Evolutionary conservation across 352 stramenopile genomes (phyloP), one percentile per base, ranked within the genome.

Genomic region (Phytophthora aleatoria): DNA sequence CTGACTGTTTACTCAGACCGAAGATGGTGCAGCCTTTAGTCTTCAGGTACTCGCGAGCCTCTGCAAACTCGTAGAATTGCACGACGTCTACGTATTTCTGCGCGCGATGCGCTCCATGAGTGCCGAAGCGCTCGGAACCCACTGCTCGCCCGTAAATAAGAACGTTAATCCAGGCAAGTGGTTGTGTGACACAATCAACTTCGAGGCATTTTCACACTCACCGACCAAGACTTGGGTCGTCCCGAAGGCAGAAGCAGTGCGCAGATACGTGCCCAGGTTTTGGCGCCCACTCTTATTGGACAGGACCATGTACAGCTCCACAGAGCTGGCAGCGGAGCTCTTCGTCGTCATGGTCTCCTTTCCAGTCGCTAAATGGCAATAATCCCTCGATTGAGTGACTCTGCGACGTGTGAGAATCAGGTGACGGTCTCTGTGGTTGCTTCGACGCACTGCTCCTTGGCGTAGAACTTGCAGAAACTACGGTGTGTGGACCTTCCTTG

Each of bases 11-110:
- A 33, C 53, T 79, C 50, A 93, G 64, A 27, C 83, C 85, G 36
- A 86, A 74, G 57, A 94, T 85, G 3, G 67, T 71, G 71, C 85
- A 94, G 43, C 59, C 62, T 60, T 81, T 83, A 47, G 48, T 55
- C 60, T 81, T 79, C 20, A 94, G 65, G 50, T 90, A 94, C 51
- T 59, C 64, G 8, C 58, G 68, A 45, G 80, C 85, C n/a, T 90
- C 79, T 12, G 50, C 55, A 53, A 87, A 90, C 48, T 87, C 77
- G 70, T 91, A 89, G 26, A 92, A 81, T 12, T 90, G 80, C 47
- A 90, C 74, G 5, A 91, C 67, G 15, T 91, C 74, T 42, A 94
- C 83, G 57, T 91, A 92, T 69, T 94, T 94, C 48, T 94, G 85
- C 33, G 85, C 85, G 42, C 83, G 81, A 38, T 94, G 85, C 1